Conservation (phyloP, 768 basidiomycete genomes). For the Lyophyllum semitale region DNA sequence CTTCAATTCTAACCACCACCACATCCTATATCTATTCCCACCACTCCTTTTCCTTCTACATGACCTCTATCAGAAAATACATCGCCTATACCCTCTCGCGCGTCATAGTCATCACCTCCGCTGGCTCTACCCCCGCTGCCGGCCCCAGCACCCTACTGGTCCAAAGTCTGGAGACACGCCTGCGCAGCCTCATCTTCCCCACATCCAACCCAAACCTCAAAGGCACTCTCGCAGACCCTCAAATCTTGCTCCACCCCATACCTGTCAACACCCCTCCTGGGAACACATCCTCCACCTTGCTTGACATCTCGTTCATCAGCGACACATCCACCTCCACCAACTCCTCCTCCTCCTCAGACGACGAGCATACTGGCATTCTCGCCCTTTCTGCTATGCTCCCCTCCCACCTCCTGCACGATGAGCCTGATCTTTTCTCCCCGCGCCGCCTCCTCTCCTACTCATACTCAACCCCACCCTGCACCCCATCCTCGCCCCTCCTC, state of each 20-base stretch:
- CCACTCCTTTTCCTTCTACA: constrained; percentile 8
- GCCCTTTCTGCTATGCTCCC: not conserved
- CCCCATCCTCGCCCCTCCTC: not conserved
- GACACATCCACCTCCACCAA: constrained; percentile 16
- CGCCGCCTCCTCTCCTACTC: not conserved
- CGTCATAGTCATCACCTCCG: not conserved
- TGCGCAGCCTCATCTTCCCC: constrained; percentile 3
- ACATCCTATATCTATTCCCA: constrained; percentile 14
- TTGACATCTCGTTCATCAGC: constrained; percentile 12
- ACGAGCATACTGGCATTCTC: not conserved
- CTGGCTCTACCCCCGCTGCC: not conserved
- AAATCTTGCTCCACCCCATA: not conserved
- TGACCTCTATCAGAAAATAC: constrained; percentile 12
- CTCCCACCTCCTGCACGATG: not conserved
- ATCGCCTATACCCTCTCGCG: constrained; percentile 4
- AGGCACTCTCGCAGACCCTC: constrained; percentile 1
- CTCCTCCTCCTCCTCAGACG: constrained; percentile 8
- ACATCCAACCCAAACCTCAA: constrained; percentile 11
- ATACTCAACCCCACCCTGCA: not conserved
- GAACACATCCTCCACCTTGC: not conserved
- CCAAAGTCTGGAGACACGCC: no score
- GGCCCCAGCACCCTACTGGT: not conserved
- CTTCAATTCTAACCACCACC: no score
- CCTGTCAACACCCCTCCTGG: not conserved
- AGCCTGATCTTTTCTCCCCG: constrained; percentile 10